Evolutionary conservation across 2,329 filamentous ascomycete species (phyloP), one percentile per base, ranked within the genome.

Genomic region (Fusarium mundagurra): DNA sequence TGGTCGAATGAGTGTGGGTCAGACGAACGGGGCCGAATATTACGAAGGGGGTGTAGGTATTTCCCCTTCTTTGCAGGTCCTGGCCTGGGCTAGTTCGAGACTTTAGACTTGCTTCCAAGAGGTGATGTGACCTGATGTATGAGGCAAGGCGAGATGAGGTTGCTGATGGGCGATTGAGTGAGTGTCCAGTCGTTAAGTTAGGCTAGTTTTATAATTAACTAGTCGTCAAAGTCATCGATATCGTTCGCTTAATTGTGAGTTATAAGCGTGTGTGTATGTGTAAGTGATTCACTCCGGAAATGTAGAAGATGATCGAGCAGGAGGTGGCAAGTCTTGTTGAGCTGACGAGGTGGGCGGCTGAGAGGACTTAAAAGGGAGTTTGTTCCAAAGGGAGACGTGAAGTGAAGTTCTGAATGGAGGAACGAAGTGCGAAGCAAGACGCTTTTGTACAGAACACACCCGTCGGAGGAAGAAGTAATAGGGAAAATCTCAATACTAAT

Each of bases 1-100:
- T 62, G 76, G 73, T 75, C 70, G 76, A 76, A 77, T 68, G 74
- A 71, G 66, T 64, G 75, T 76, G 74, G 76, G 76, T 78, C 76
- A 78, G 64, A 76, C 76, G 71, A 77, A 64, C 38, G 74, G 76
- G 72, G 53, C 68, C 72, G 67, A 72, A 60, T 75, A 70, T 64
- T 75, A 69, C 55, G 64, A 69, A 69, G 58, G 67, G 72, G 51
- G 71, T 74, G 71, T 22, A 29, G 45, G 27, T 59, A 53, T 39
- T 47, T 72, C 41, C 64, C 65, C 38, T 64, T 31, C 48, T 48
- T 54, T 54, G 48, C 45, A 55, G 64, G 62, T 55, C 62, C 51
- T 53, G 31, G 38, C 27, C 62, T 51, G 44, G 44, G 38, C 64
- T 69, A 66, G 58, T 50, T 64, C 38, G 38, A 53, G 58, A 58